Base-by-base conservation (phyloP, 495 filamentous ascomycete genomes). In the Aspergillus hancockii region DNA sequence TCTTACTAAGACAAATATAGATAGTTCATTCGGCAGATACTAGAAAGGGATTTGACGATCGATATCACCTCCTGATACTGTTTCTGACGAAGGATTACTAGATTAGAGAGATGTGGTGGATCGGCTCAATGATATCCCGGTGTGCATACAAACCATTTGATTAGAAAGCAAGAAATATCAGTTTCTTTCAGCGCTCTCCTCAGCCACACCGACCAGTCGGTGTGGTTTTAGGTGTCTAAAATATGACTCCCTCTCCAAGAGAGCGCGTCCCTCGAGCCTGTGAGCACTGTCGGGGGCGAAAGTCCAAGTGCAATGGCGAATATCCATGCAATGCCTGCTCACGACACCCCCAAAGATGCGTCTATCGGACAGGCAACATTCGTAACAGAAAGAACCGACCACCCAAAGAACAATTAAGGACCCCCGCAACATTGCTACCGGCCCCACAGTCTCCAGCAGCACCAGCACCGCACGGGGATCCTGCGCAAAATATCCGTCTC, bases 221-320 rank as follows among this genome's bases (percentile, higher is more conserved):
- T 12, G 34, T 36, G 19, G 51, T 23, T 38, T n/a, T 23, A 19
- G 30, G 19, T 40, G 10, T 54, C 12, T 30, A 28, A 18, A n/a
- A 7, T 19, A 55, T 55, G 58, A 50, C 43, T 21, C 51, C 58
- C 16, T 52, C 49, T 32, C 60, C 60, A 8, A 30, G 55, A 31
- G 54, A 57, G 31, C 55, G 61, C 8, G 52, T 55, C 47, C 18
- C 61, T 13, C 49, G 61, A 25, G 55, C 61, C 34, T 78, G 75
- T 59, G 58, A 64, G 8, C 67, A 64, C 9, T 78, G 75, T 49
- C 53, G 74, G 10, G 36, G 52, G 23, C 67, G 74, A 0, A 78
- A 78, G 40, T 59, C 75, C 40, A 67, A 69, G 12, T 77, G 75
- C 55, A 60, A 77, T 41, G 66, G 72, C 16, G 57, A 64, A 16